Percentiles rank a stretch among this genome's conserved stretches.
Conservation (phyloP, 2,329 filamentous ascomycete species). For the Pyricularia sp. region DNA sequence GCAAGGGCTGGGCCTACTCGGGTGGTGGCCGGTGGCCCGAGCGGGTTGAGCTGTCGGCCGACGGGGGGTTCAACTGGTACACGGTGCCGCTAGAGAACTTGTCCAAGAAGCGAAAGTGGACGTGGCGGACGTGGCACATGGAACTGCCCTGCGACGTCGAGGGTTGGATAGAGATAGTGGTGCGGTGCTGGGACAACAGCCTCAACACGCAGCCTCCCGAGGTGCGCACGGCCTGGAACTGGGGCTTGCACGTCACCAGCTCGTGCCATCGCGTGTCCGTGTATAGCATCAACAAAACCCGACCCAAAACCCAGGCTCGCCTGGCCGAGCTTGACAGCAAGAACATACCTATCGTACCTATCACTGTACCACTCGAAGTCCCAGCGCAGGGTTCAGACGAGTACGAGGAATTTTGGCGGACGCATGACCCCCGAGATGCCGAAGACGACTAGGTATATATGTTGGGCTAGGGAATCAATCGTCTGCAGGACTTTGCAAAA, state of each 20-base stretch:
- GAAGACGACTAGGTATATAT: neutral
- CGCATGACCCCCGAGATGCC: neutral
- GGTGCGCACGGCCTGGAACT: conserved; percentile 51
- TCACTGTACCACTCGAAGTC: conserved; percentile 27
- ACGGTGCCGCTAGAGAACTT: conserved; percentile 50
- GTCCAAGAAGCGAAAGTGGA: conserved; percentile 50
- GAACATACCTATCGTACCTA: conserved; percentile 36
- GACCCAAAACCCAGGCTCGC: conserved; percentile 34
- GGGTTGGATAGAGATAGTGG: conserved; percentile 50
- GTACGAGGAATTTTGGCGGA: neutral
- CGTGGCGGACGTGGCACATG: conserved; percentile 56
- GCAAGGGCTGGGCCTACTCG: conserved; percentile 50
- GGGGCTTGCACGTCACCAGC: conserved; percentile 56
- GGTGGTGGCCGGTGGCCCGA: conserved; percentile 51
- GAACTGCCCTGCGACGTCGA: conserved; percentile 54
- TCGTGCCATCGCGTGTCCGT: conserved; percentile 51
- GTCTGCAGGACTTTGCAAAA: neutral
- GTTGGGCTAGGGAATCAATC: too few relatives aligned
- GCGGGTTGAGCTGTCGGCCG: conserved; percentile 52
- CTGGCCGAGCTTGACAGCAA: conserved; percentile 41
- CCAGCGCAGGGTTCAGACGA: neutral
- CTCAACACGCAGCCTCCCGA: conserved; percentile 50
- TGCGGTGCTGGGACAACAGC: conserved; percentile 52
- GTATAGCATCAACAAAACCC: conserved; percentile 51
- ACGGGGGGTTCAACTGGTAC: conserved; percentile 58